Percentiles rank a stretch among this genome's conserved stretches.
These are phyloP conservation scores for Calonectria fujianensis DNA, from an alignment of 2,329 filamentous ascomycete species.

Conservation along the genomic window DNA sequence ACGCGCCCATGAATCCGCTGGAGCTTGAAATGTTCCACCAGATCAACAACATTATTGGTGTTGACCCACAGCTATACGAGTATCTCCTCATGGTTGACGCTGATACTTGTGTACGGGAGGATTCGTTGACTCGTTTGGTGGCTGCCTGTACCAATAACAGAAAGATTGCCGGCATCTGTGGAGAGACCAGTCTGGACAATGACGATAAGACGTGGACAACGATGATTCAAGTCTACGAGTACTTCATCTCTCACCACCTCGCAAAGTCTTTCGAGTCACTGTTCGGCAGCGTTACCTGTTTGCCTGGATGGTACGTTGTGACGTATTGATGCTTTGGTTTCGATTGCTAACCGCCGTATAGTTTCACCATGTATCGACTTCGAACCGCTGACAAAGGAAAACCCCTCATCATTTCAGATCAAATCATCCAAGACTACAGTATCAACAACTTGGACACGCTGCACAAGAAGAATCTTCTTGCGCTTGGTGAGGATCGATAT, in stretches of 20 bases:
- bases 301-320: conserved; percentile 94
- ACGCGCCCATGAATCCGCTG: conserved; percentile 93
- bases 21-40: conserved; percentile 99
- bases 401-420: conserved; percentile 93
- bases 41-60: conserved; percentile 99
- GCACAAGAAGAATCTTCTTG: conserved; percentile 96
- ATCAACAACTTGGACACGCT: conserved; percentile 93
- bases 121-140: conserved; percentile 93
- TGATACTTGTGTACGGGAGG: conserved; percentile 94
- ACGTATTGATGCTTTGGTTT: neutral
- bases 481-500: conserved; percentile 97
- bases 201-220: conserved; percentile 98
- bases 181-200: conserved; percentile 96
- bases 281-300: conserved; percentile 98
- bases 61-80: conserved; percentile 97
- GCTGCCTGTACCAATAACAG: conserved; percentile 94
- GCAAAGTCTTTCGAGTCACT: conserved; percentile 98
- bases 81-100: conserved; percentile 98
- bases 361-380: conserved; percentile 99
- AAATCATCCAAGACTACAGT: conserved; percentile 89
- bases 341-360: conserved; percentile 67
- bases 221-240: conserved; percentile 99
- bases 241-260: conserved; percentile 98
- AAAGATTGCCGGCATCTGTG: conserved; percentile 97
- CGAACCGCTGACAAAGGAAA: conserved; percentile 95